A percentile compares a stretch with the other conserved stretches of the same genome.
phyloP scores from a whole-genome alignment of 2,329 filamentous ascomycete species.

The Aspergillus sp. region DNA sequence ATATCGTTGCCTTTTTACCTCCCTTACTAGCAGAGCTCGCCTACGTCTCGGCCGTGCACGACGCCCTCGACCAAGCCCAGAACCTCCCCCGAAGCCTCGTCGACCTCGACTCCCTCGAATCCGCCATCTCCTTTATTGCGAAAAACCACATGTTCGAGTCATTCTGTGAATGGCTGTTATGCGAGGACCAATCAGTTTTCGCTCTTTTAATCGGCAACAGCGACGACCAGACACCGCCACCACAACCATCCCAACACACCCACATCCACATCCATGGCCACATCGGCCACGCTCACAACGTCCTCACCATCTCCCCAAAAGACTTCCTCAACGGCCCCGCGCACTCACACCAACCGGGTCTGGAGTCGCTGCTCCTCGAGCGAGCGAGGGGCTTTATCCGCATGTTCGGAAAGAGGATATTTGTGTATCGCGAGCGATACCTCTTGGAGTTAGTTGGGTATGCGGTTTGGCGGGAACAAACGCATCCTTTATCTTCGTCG shows the following conservation, averaged over 20 bases:
- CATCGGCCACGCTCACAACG: neutral
- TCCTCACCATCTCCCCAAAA: neutral
- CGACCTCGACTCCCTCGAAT: slow-evolving; percentile 5
- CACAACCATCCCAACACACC: too few species aligned
- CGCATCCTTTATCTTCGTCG: neutral
- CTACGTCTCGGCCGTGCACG: slow-evolving; percentile 16
- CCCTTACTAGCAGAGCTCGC: slow-evolving; percentile 18
- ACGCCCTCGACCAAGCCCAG: slow-evolving; percentile 5
- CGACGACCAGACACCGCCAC: too few species aligned
- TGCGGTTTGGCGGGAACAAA: slow-evolving; percentile 16
- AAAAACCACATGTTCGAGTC: slow-evolving; percentile 5
- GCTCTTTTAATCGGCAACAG: neutral
- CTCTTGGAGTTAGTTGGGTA: slow-evolving; percentile 15
- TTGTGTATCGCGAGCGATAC: slow-evolving; percentile 16
- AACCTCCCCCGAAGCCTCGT: slow-evolving; percentile 2
- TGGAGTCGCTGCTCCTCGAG: neutral
- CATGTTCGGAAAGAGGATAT: slow-evolving; percentile 8
- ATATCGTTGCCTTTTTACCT: slow-evolving; percentile 12
- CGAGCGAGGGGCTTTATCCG: slow-evolving; percentile 11
- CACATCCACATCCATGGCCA: too few species aligned
- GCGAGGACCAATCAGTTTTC: neutral
- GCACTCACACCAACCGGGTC: neutral
- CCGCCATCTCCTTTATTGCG: slow-evolving; percentile 1
- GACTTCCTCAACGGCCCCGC: neutral
- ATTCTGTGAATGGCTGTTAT: slow-evolving; percentile 2